A percentile compares a stretch with the other conserved stretches of the same genome.
These are phyloP conservation scores for Aegle marmelos DNA, from an alignment of 345 rosid species.

Conservation along the genomic window DNA sequence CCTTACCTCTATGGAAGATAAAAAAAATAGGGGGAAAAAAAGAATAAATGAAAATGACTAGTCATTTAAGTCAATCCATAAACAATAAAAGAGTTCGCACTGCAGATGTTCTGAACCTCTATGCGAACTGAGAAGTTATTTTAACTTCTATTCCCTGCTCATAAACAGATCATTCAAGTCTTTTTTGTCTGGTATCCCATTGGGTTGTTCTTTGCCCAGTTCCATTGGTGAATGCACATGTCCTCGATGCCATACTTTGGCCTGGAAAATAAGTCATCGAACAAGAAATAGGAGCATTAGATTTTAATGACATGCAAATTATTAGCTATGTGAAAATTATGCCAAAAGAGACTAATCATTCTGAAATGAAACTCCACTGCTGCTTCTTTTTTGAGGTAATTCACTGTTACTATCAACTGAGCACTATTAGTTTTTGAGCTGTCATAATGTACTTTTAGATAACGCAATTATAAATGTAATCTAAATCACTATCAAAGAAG, in stretches of 20 bases:
- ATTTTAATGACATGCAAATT: not conserved
- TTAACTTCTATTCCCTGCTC: not conserved
- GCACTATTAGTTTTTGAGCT: not conserved
- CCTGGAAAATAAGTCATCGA: slow-evolving; percentile 37
- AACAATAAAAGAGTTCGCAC: not conserved
- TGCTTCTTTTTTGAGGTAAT: not conserved
- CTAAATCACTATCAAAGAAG: not conserved
- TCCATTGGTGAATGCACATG: slow-evolving; percentile 98
- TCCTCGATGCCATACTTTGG: slow-evolving; percentile 84
- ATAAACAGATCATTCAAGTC: slow-evolving; percentile 26
- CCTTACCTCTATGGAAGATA: not conserved
- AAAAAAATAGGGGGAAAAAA: not conserved
- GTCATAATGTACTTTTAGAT: not conserved
- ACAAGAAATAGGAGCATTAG: not conserved
- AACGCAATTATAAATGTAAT: not conserved
- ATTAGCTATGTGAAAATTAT: not conserved
- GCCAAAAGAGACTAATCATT: not conserved
- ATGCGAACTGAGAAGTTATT: not conserved
- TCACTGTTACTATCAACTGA: not conserved
- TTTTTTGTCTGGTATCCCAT: slow-evolving; percentile 69
- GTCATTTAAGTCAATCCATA: not conserved
- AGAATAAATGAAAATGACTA: not conserved
- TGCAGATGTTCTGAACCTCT: not conserved
- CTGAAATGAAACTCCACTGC: not conserved
- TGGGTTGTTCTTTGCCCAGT: slow-evolving; percentile 83